phyloP scores from a whole-genome alignment of 2,329 filamentous ascomycete species.

The Xylogone sp. region DNA sequence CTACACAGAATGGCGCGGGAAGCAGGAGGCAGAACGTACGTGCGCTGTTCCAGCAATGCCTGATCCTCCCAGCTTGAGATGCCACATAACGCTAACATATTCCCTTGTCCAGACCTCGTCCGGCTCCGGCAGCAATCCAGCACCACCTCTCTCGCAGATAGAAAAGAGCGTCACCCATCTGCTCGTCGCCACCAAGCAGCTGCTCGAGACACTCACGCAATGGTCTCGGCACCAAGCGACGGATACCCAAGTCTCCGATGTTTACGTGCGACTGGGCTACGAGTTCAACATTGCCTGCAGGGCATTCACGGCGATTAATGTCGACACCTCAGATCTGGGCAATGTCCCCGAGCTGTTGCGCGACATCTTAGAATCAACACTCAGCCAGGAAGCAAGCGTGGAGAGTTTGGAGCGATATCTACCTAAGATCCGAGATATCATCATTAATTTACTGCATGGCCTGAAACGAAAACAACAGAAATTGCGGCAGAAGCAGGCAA shows the following conservation, averaged over 20 bases:
- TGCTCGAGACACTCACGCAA: conserved; percentile 94
- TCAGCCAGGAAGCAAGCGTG: conserved; percentile 93
- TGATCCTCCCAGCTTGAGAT: too few species aligned
- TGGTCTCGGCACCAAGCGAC: conserved; percentile 93
- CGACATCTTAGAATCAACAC: conserved; percentile 87
- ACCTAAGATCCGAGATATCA: conserved; percentile 93
- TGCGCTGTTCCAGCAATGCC: conserved; percentile 27
- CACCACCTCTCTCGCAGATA: conserved; percentile 72
- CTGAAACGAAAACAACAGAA: conserved; percentile 96
- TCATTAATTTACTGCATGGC: conserved; percentile 94
- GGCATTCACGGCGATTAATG: conserved; percentile 93
- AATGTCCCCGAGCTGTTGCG: conserved; percentile 91
- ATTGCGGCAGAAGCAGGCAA: conserved; percentile 60
- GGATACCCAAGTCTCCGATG: conserved; percentile 93
- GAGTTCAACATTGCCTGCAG: conserved; percentile 99
- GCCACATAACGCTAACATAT: neutral
- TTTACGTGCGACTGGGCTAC: conserved; percentile 95
- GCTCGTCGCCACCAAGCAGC: conserved; percentile 93
- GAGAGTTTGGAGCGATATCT: conserved; percentile 92
- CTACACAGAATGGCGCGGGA: conserved; percentile 43
- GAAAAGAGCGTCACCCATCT: conserved; percentile 99
- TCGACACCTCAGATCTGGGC: conserved; percentile 89
- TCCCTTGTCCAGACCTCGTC: neutral
- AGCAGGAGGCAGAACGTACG: conserved; percentile 56
- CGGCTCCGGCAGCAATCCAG: neutral